Evolutionary conservation across 2,329 filamentous ascomycete species (phyloP).

Genomic region (Fusarium luffae): DNA sequence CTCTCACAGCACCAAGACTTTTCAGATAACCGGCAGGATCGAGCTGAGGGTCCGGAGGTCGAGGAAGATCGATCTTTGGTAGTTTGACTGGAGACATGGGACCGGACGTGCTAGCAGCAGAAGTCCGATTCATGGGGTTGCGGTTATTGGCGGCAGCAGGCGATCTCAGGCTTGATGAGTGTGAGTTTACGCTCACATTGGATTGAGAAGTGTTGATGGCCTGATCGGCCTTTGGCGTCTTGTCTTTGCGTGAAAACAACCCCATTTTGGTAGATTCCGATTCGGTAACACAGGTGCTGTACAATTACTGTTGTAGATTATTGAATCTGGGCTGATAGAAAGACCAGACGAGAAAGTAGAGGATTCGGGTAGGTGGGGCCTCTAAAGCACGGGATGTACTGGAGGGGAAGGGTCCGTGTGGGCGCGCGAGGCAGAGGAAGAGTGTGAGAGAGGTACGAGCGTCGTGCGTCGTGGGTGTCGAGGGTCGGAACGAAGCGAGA

Average conservation of each 20-base stretch:
- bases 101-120: slow-evolving; percentile 60
- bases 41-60: slow-evolving; percentile 85
- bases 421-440: slow-evolving; percentile 24
- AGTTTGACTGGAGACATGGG: slow-evolving; percentile 66
- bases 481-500: slow-evolving; percentile 39
- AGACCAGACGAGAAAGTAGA: slow-evolving; percentile 35
- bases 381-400: slow-evolving; percentile 26
- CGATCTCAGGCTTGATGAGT: slow-evolving; percentile 56
- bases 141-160: slow-evolving; percentile 37
- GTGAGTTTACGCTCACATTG: slow-evolving; percentile 64
- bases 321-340: slow-evolving; percentile 38
- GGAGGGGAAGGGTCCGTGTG: slow-evolving; percentile 41
- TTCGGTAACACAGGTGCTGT: slow-evolving; percentile 19
- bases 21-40: slow-evolving; percentile 92
- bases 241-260: slow-evolving; percentile 67
- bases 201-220: slow-evolving; percentile 59
- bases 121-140: slow-evolving; percentile 61
- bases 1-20: slow-evolving; percentile 88
- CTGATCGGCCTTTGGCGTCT: slow-evolving; percentile 57
- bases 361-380: slow-evolving; percentile 40
- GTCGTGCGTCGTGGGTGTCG: slow-evolving; percentile 37
- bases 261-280: slow-evolving; percentile 57
- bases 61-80: slow-evolving; percentile 82
- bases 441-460: slow-evolving; percentile 40
- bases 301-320: slow-evolving; percentile 20